Base-by-base conservation (phyloP, 2,329 filamentous ascomycete genomes). In the Penicillium sp. region DNA sequence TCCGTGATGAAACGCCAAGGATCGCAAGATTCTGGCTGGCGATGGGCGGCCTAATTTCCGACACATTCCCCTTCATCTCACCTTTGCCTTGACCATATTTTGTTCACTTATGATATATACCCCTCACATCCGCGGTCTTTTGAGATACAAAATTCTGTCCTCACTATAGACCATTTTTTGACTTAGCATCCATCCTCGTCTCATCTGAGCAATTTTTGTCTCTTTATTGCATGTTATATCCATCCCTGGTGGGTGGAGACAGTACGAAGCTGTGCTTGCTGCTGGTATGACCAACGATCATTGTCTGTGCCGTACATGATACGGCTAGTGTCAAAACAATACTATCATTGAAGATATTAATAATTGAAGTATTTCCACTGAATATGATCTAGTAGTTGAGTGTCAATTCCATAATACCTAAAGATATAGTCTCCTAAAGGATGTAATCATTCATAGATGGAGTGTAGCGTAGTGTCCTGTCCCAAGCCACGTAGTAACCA, bases 21-120 rank as follows among this genome's bases (percentile, higher is more conserved):
- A 11, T 52, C 55, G 7, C 35, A 47, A 10, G 52, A 54, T 10
- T 57, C 56, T 0, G 60, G 59, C n/a, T 67, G 64, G 64, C 57
- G 59, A 34, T 67, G 56, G 64, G 67, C 58, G 6, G 25, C 25
- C 11, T 13, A 11, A 27, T 41, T 16, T 13, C 3, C 17, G 25
- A 13, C n/a, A 10, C 22, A 6, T 32, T 11, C n/a, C n/a, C 25
- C n/a, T 11, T 6, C 25, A 27, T 27, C 25, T 11, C 25, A 6
- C 11, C 12, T 27, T 13, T n/a, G 6, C 12, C 25, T 27, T n/a
- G n/a, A 6, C 25, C 25, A 27, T n/a, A 27, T 27, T n/a, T 11
- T 13, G 6, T n/a, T 11, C 25, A n/a, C 25, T 27, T 22, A 22
- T 22, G 18, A 22, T 22, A 22, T 22, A 22, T 9, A 5, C 18